A percentile compares a stretch with the other conserved stretches of the same genome.
Conservation (phyloP, 164 flowering plant species). For the Chimonanthus praecox region DNA sequence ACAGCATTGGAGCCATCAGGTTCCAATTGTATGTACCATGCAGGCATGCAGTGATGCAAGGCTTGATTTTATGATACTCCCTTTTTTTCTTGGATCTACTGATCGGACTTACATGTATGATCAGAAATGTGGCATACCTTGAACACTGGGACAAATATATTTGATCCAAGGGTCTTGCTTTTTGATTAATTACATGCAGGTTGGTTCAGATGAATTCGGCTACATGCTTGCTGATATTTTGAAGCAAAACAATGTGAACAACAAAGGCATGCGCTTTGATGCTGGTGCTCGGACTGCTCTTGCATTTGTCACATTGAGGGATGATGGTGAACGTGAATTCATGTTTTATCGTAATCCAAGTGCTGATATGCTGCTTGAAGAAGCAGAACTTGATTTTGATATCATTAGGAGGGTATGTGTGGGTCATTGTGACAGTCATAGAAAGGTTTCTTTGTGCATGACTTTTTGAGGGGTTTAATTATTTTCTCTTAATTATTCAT, state of each 20-base stretch:
- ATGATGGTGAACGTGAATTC: constrained; percentile 93
- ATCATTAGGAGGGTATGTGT: constrained; percentile 59
- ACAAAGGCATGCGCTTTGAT: constrained; percentile 88
- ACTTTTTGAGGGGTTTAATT: background rate
- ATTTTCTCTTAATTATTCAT: constrained; percentile 1
- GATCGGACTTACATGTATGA: background rate
- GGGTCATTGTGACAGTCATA: background rate
- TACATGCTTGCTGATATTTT: constrained; percentile 94
- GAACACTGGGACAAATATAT: background rate
- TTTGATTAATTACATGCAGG: constrained; percentile 36
- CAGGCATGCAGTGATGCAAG: background rate
- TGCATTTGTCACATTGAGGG: constrained; percentile 85
- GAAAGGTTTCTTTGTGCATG: background rate
- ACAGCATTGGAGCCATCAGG: background rate
- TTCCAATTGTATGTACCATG: background rate
- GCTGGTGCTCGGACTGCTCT: constrained; percentile 96
- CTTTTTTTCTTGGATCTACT: background rate
- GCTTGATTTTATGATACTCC: background rate
- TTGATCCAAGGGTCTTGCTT: background rate
- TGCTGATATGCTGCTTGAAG: constrained; percentile 96
- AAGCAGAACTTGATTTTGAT: constrained; percentile 73
- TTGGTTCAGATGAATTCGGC: constrained; percentile 98
- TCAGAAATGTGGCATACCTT: background rate
- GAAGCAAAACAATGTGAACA: constrained; percentile 85
- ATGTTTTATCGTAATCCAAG: constrained; percentile 99